These are phyloP conservation scores for Isoetes taiwanensis DNA, from an alignment of 75 land plant species.

Conservation along the genomic window DNA sequence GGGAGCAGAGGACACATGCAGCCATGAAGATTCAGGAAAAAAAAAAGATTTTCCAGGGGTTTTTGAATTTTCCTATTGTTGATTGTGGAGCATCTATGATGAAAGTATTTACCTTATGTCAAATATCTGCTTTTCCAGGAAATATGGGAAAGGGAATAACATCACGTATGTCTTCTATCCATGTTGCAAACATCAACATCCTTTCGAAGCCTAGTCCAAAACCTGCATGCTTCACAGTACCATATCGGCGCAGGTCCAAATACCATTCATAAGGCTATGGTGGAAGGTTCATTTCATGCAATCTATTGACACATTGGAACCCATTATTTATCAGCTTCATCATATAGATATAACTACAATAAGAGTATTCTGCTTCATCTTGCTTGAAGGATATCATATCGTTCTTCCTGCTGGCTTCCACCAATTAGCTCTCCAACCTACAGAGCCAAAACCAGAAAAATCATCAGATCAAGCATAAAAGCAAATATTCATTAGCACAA, in stretches of 20 bases:
- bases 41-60: too few relatives aligned
- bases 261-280: slow-evolving; percentile 58
- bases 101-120: too few relatives aligned
- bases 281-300: slow-evolving; percentile 32
- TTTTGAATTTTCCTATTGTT: too few relatives aligned
- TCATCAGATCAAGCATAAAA: too few relatives aligned
- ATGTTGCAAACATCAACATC: slow-evolving; percentile 29
- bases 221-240: slow-evolving; percentile 7
- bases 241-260: slow-evolving; percentile 6
- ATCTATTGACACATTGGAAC: slow-evolving; percentile 17
- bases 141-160: slow-evolving; percentile 55
- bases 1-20: too few relatives aligned
- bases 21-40: too few relatives aligned
- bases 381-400: slow-evolving; percentile 1
- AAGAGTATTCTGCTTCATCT: slow-evolving; percentile 20
- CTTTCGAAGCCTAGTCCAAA: slow-evolving; percentile 1
- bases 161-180: slow-evolving; percentile 38
- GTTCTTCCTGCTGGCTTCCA: slow-evolving; percentile 1
- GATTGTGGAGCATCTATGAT: too few relatives aligned
- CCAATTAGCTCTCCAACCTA: slow-evolving; percentile 8
- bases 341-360: neutral
- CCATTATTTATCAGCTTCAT: too few relatives aligned
- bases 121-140: slow-evolving; percentile 17
- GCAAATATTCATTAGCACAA: too few relatives aligned
- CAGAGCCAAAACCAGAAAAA: neutral